Evolutionary conservation across 371 early-diverging fungal genomes (phyloP).

Genomic region (Dichotomocladium elegans): DNA sequence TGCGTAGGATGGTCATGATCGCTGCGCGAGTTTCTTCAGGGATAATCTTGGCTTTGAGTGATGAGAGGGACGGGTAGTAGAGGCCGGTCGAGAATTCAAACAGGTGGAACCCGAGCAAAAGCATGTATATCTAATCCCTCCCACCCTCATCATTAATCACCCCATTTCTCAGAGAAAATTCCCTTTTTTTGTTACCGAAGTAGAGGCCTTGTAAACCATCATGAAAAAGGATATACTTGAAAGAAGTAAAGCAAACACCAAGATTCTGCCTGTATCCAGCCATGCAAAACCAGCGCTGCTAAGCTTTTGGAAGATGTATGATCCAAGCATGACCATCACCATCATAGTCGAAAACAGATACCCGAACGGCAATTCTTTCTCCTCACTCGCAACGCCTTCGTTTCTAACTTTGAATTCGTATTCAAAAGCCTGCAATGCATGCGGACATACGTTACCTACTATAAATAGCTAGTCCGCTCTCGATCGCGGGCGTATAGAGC

Average conservation of each 20-base stretch:
- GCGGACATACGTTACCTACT: no score
- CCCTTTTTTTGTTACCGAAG: constrained; percentile 21
- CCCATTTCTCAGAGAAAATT: no score
- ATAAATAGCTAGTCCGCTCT: constrained; percentile 22
- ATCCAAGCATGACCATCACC: constrained; percentile 74
- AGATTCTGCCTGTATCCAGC: constrained; percentile 20
- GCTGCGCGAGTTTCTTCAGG: constrained; percentile 74
- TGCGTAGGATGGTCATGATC: constrained; percentile 72
- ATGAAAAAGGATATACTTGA: constrained; percentile 32
- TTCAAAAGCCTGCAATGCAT: background rate
- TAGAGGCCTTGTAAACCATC: constrained; percentile 27
- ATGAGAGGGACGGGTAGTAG: constrained; percentile 71
- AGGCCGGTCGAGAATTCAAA: constrained; percentile 77
- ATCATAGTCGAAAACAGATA: constrained; percentile 73
- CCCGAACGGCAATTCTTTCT: constrained; percentile 43
- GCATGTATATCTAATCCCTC: constrained; percentile 6
- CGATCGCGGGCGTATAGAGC: constrained; percentile 70
- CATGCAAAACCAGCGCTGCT: constrained; percentile 7
- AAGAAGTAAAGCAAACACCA: constrained; percentile 24
- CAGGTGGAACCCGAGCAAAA: constrained; percentile 30
- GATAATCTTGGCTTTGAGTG: constrained; percentile 61
- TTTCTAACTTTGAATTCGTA: no score
- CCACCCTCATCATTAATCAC: background rate
- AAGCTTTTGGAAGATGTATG: constrained; percentile 56
- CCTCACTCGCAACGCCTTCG: background rate